phyloP scores from a whole-genome alignment of 306 rosid genomes.

The Quercus aquifolioides region DNA sequence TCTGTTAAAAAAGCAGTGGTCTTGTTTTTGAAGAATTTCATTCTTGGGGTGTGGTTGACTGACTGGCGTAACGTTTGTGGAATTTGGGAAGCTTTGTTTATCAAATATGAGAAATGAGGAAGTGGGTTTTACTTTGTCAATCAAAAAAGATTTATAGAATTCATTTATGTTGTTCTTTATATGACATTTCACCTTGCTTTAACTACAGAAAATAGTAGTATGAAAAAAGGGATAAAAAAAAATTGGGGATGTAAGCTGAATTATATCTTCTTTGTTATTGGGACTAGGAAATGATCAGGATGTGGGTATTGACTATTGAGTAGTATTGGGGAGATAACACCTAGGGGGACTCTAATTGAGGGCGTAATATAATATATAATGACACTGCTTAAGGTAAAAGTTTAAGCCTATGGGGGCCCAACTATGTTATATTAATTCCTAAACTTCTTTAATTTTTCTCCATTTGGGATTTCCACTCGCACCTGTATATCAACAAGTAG shows the following conservation, averaged over 20 bases:
- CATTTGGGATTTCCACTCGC: too few species aligned
- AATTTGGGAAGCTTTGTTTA: conserved; percentile 4
- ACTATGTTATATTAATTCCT: too few species aligned
- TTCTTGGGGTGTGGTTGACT: conserved; percentile 14
- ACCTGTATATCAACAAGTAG: neutral
- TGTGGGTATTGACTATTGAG: neutral
- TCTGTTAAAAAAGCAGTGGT: neutral
- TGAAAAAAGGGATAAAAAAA: neutral
- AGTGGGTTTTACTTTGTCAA: neutral
- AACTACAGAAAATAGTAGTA: neutral
- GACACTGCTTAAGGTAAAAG: too few species aligned
- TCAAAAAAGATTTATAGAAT: neutral
- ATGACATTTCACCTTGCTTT: neutral
- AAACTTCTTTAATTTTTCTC: too few species aligned
- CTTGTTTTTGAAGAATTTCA: neutral
- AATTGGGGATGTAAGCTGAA: neutral
- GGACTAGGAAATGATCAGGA: neutral
- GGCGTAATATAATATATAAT: too few species aligned
- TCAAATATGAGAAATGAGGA: neutral
- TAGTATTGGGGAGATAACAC: too few species aligned
- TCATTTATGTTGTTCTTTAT: neutral
- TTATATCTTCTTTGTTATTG: neutral
- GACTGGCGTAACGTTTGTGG: conserved; percentile 4
- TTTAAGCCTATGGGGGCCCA: too few species aligned
- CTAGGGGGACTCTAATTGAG: too few species aligned